Base-by-base conservation (phyloP, 805 yeast species). In the Saccharomyces eubayanus region DNA sequence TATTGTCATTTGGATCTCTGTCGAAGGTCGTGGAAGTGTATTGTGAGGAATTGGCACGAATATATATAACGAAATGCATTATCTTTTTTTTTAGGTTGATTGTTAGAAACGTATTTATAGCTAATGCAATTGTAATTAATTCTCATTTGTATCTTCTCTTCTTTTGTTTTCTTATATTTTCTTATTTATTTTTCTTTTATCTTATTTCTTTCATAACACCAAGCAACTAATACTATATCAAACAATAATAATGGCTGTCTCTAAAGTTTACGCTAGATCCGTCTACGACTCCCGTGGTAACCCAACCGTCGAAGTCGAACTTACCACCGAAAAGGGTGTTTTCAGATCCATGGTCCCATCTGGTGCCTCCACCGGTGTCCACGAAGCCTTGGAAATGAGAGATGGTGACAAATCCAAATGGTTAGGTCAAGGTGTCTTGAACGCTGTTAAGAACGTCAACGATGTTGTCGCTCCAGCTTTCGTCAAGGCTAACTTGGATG, bases 241-340 rank as follows among this genome's bases (percentile, higher is more conserved):
- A 43, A 58, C 48, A 57, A 53, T 49, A 56, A 61, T 48, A 73
- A 89, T 89, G 96, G 86, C 96, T 67, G 82, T 89, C 70, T 75
- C 88, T 65, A 91, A 92, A 78, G 78, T 91, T 68, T 84, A 80
- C 77, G 88, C 98, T 70, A 91, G 99, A 80, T 87, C 84, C 83
- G 96, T 92, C 77, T 92, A 94, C 86, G 99, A 92, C 81, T 92
- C 98, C 69, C 89, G 99, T 80, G 98, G 98, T 79, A 94, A 92
- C 85, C 99, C 99, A 80, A 92, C 99, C 67, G 99, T 94, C 68
- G 98, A 94, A 84, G 98, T 94, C 66, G 98, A 94, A 72, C 71
- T 92, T 69, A 79, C 86, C 82, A 92, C 99, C 72, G 92, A 81
- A 61, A 83, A 87, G 72, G 99, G 99, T 72, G 69, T 82, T 62